These are phyloP conservation scores for Claviceps pazoutovae DNA, from an alignment of 2,329 filamentous ascomycete species.

Conservation along the genomic window DNA sequence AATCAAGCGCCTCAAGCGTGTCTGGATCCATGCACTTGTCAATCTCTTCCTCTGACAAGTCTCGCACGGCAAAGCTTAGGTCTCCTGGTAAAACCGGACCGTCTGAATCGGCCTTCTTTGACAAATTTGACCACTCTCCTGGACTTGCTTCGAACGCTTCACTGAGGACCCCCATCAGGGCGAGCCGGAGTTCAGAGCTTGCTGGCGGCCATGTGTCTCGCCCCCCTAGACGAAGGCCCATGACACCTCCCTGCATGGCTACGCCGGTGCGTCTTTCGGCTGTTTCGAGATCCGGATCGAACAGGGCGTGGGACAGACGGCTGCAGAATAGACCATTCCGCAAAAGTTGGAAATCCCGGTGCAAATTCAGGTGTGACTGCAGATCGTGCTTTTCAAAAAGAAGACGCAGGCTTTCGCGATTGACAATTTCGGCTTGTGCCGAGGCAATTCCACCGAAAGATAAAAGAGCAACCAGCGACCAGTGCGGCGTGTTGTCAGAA, in stretches of 20 bases:
- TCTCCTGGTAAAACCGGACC: constrained; percentile 46
- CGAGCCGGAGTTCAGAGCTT: constrained; percentile 81
- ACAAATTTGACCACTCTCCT: constrained; percentile 7
- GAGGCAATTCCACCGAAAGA: constrained; percentile 64
- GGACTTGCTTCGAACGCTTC: constrained; percentile 48
- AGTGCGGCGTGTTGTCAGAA: constrained; percentile 35
- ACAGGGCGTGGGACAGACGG: constrained; percentile 67
- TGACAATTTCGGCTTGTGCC: constrained; percentile 63
- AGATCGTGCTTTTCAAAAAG: constrained; percentile 65
- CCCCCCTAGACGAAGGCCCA: constrained; percentile 72
- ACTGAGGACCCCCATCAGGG: constrained; percentile 69
- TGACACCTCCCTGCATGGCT: constrained; percentile 53
- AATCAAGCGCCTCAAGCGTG: constrained; percentile 81
- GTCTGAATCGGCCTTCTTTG: constrained; percentile 17
- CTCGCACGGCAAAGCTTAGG: constrained; percentile 71
- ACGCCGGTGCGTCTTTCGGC: constrained; percentile 60
- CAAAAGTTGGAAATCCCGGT: constrained; percentile 69
- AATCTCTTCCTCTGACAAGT: constrained; percentile 65
- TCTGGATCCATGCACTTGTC: constrained; percentile 70
- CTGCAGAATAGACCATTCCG: constrained; percentile 75
- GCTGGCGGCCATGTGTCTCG: constrained; percentile 84
- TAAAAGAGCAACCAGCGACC: constrained; percentile 49
- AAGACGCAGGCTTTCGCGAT: constrained; percentile 58
- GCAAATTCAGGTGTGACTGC: constrained; percentile 56
- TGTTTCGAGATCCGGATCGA: constrained; percentile 67